Evolutionary conservation across 768 basidiomycete species (phyloP).

Genomic region (Polyporus arcularius): DNA sequence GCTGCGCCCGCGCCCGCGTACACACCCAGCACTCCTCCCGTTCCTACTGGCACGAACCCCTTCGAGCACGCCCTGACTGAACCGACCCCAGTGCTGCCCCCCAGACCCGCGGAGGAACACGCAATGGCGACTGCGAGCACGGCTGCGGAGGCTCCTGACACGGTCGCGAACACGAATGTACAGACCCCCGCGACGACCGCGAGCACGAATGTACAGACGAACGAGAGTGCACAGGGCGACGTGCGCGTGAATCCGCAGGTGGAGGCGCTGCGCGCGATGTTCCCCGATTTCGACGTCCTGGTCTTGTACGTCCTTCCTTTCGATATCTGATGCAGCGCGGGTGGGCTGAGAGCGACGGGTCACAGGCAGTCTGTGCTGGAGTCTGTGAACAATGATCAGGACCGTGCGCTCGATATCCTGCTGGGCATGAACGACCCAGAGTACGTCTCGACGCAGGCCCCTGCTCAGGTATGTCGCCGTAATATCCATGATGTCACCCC

Average conservation of each 20-base stretch:
- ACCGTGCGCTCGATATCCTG: conserved; percentile 72
- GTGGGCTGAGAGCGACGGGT: not conserved
- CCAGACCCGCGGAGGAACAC: conserved; percentile 10
- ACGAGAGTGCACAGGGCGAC: not conserved
- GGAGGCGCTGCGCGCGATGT: conserved; percentile 61
- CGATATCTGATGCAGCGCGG: not conserved
- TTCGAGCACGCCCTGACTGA: conserved; percentile 2
- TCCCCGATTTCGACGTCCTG: conserved; percentile 78
- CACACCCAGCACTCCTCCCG: conserved; percentile 1
- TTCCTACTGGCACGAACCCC: not conserved
- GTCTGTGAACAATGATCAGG: conserved; percentile 69
- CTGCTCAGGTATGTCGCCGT: conserved; percentile 29
- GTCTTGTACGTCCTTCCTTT: conserved; percentile 51
- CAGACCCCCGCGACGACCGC: too few species aligned
- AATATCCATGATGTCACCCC: not conserved
- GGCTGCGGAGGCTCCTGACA: not conserved
- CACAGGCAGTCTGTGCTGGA: conserved; percentile 69
- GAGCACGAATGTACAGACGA: not conserved
- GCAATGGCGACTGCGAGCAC: conserved; percentile 3
- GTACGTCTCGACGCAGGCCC: conserved; percentile 47
- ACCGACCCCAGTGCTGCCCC: conserved; percentile 20
- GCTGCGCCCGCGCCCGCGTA: not conserved
- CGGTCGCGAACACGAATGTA: too few species aligned
- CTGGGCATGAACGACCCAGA: conserved; percentile 87
- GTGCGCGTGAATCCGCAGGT: conserved; percentile 46